Conservation (phyloP, 768 basidiomycete genomes). For the Rhizopogon vulgaris region DNA sequence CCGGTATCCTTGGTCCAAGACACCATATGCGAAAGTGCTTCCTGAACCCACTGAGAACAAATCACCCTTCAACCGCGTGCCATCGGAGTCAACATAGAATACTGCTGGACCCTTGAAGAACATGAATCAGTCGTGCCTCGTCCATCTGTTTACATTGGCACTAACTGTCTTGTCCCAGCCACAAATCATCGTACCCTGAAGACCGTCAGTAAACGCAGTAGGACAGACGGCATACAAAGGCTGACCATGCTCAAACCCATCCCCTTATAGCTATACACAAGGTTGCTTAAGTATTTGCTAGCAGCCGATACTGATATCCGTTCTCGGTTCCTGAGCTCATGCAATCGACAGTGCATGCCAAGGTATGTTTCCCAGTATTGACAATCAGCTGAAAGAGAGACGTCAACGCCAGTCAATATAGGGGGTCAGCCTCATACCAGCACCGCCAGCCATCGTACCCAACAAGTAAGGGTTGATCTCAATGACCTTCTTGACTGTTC, state of each 20-base stretch:
- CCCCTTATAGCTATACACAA: constrained; percentile 97
- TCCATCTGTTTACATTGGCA: constrained; percentile 2
- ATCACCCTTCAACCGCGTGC: constrained; percentile 91
- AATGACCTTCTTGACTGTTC: constrained; percentile 99
- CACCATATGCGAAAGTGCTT: constrained; percentile 98
- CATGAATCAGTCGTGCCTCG: constrained; percentile 1
- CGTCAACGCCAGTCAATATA: constrained; percentile 3
- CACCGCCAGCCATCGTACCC: constrained; percentile 99
- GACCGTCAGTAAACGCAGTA: constrained; percentile 1
- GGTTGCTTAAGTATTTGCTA: constrained; percentile 94
- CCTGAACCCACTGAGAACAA: constrained; percentile 99
- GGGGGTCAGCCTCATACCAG: constrained; percentile 48
- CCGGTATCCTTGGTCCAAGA: constrained; percentile 89
- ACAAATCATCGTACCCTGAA: constrained; percentile 97
- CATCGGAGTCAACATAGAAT: constrained; percentile 98
- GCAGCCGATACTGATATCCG: constrained; percentile 99
- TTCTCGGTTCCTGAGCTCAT: constrained; percentile 94
- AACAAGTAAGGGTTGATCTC: constrained; percentile 98
- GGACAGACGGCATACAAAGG: neutral
- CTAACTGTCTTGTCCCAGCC: constrained; percentile 98
- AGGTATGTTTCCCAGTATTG: constrained; percentile 99
- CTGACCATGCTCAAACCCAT: constrained; percentile 98
- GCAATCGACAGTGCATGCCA: constrained; percentile 93
- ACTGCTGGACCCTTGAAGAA: constrained; percentile 73
- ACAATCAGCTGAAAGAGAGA: constrained; percentile 64